Evolutionary conservation across 306 rosid species (phyloP).

Genomic region (Vicia sativa): DNA sequence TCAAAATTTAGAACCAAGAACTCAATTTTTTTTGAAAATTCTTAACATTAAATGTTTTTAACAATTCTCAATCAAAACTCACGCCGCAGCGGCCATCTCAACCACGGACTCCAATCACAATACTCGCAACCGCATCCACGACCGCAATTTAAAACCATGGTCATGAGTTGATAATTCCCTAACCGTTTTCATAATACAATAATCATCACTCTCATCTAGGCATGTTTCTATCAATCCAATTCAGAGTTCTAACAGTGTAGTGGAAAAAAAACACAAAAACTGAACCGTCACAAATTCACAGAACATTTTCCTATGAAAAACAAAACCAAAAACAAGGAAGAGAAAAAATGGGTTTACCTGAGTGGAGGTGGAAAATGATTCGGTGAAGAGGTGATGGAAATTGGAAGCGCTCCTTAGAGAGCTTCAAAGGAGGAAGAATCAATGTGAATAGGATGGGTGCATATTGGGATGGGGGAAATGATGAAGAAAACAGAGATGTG

Average conservation of each 20-base stretch:
- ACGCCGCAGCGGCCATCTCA: too few relatives aligned
- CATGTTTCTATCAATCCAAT: background rate
- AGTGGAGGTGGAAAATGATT: background rate
- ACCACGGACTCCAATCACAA: too few relatives aligned
- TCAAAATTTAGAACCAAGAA: too few relatives aligned
- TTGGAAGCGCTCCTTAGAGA: slow-evolving; percentile 12
- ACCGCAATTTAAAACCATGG: too few relatives aligned
- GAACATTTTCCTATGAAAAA: background rate
- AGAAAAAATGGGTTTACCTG: background rate
- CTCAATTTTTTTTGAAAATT: too few relatives aligned
- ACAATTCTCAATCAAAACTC: too few relatives aligned
- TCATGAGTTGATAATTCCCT: background rate
- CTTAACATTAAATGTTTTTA: too few relatives aligned
- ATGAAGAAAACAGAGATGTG: slow-evolving; percentile 10
- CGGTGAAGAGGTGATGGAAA: background rate
- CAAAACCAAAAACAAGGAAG: background rate
- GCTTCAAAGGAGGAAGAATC: background rate
- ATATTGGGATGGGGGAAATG: background rate
- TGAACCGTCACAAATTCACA: too few relatives aligned
- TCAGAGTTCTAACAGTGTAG: background rate
- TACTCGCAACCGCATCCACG: too few relatives aligned
- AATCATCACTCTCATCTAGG: background rate
- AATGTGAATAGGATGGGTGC: slow-evolving; percentile 11
- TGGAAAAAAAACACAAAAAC: background rate
- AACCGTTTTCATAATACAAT: background rate